phyloP scores from a whole-genome alignment of 345 rosid species.

The Citrus sp. region DNA sequence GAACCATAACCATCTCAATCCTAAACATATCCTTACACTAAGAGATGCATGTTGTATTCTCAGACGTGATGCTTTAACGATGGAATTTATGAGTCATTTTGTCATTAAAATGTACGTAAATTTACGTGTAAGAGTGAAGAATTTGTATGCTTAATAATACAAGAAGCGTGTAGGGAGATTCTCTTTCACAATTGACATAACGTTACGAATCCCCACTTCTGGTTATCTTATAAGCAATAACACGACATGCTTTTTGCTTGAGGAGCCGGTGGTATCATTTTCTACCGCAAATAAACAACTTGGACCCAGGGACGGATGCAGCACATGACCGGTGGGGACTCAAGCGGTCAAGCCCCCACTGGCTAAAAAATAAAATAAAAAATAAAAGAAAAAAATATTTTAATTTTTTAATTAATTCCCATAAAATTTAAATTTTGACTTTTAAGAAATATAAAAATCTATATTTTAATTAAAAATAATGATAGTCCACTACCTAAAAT shows the following conservation, averaged over 20 bases:
- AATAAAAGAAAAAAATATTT: too few relatives aligned
- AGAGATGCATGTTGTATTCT: too few relatives aligned
- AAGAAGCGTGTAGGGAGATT: neutral
- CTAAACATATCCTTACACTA: too few relatives aligned
- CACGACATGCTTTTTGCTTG: neutral
- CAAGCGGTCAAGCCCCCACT: too few relatives aligned
- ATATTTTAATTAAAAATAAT: too few relatives aligned
- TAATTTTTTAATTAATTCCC: too few relatives aligned
- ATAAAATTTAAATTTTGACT: too few relatives aligned
- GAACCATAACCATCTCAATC: too few relatives aligned
- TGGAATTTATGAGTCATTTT: neutral
- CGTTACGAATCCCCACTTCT: neutral
- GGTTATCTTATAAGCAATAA: neutral
- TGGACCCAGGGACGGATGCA: neutral
- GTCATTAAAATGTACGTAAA: neutral
- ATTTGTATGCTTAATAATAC: neutral
- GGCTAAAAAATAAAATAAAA: too few relatives aligned
- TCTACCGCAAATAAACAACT: neutral
- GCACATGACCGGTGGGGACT: too few relatives aligned
- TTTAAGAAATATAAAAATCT: too few relatives aligned
- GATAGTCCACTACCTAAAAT: too few relatives aligned
- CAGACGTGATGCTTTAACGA: rapidly evolving
- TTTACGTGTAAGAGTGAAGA: neutral
- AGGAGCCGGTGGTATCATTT: neutral
- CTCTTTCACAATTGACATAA: neutral